These are phyloP conservation scores for Termitomyces sp. DNA, from an alignment of 768 basidiomycete genomes.

Conservation along the genomic window DNA sequence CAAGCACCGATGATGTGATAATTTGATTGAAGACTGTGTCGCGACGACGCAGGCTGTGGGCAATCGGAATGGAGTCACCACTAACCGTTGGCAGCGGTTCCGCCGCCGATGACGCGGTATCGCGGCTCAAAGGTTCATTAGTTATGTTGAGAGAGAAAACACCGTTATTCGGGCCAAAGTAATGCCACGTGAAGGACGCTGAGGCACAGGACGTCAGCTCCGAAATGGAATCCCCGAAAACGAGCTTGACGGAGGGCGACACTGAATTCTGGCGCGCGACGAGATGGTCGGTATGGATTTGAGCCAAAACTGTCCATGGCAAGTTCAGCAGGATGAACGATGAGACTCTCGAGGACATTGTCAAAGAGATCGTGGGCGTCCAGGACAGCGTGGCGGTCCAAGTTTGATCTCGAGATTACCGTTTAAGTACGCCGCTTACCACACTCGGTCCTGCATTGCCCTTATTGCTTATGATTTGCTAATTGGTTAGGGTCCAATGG, in stretches of 20 bases:
- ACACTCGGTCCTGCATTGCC: no score
- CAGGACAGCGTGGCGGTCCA: neutral
- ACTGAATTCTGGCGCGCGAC: slow-evolving; percentile 3
- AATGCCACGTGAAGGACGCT: slow-evolving; percentile 30
- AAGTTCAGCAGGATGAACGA: slow-evolving; percentile 2
- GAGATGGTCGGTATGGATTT: neutral
- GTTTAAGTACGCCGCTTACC: neutral
- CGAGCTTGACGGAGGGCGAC: slow-evolving; percentile 15
- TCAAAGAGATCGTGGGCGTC: neutral
- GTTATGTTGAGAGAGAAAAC: slow-evolving; percentile 30
- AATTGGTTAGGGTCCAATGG: slow-evolving; percentile 18
- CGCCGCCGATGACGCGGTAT: neutral
- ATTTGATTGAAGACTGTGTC: slow-evolving; percentile 19
- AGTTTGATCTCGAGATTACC: neutral
- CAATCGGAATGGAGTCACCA: neutral
- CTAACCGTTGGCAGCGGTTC: slow-evolving; percentile 5
- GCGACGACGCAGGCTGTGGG: slow-evolving; percentile 10
- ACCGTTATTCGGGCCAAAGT: slow-evolving; percentile 21
- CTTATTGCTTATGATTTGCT: no score
- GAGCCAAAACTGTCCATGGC: neutral
- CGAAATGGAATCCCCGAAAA: slow-evolving; percentile 13
- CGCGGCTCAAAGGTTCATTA: slow-evolving; percentile 28
- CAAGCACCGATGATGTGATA: slow-evolving; percentile 25
- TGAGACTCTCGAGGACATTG: slow-evolving; percentile 3
- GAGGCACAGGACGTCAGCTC: slow-evolving; percentile 23